Percentiles rank a stretch among this genome's conserved stretches.
phyloP scores from a whole-genome alignment of 768 basidiomycete genomes.

The Hypholoma sublateritium region DNA sequence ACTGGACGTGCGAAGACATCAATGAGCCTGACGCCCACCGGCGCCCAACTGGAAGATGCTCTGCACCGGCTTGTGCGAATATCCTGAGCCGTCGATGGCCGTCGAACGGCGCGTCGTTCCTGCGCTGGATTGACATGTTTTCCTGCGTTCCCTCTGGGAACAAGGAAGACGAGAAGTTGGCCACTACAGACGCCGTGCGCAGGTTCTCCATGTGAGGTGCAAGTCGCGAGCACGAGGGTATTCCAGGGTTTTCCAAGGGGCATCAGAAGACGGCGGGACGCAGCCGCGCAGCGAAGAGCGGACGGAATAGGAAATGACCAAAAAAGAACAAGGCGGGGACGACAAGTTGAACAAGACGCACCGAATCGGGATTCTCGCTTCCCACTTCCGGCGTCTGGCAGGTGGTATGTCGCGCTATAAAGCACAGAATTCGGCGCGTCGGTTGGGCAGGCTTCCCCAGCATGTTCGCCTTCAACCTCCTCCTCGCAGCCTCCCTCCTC shows the following conservation, averaged over 20 bases:
- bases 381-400: slow-evolving; percentile 14
- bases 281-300: no score
- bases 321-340: slow-evolving; percentile 21
- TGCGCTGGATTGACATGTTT: no score
- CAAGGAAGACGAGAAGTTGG: not conserved
- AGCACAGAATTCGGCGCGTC: slow-evolving; percentile 4
- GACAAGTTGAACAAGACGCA: slow-evolving; percentile 7
- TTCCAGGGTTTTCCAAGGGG: not conserved
- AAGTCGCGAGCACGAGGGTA: not conserved
- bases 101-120: no score
- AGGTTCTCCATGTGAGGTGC: not conserved
- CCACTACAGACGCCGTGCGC: not conserved
- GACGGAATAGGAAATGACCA: slow-evolving; percentile 7
- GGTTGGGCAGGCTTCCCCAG: slow-evolving; percentile 7
- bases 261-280: not conserved
- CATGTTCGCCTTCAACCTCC: slow-evolving; percentile 21
- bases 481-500: slow-evolving; percentile 24
- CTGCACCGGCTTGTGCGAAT: no score
- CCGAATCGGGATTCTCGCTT: slow-evolving; percentile 12
- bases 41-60: no score
- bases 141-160: no score
- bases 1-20: no score
- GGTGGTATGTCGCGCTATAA: slow-evolving; percentile 13
- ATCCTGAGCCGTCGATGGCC: no score
- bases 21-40: no score